These are phyloP conservation scores for Selaginella moellendorffii DNA, from an alignment of 75 land plant genomes.

Conservation along the genomic window DNA sequence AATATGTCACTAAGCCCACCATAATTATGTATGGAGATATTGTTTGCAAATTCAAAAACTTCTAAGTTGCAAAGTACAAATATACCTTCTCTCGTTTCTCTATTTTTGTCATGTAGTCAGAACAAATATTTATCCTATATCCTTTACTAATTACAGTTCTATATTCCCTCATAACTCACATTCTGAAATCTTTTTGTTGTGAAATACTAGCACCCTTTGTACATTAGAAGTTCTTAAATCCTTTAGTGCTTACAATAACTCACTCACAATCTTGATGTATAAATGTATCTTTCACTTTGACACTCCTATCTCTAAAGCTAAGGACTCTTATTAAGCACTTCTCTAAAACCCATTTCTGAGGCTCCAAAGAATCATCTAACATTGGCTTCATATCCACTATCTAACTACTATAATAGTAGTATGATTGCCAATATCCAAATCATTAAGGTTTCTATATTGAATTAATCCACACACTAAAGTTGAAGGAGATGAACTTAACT, in stretches of 20 bases:
- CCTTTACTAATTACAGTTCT: neutral
- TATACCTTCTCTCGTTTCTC: neutral
- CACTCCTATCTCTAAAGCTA: neutral
- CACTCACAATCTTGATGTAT: neutral
- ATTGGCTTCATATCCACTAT: neutral
- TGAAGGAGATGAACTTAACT: neutral
- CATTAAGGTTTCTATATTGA: neutral
- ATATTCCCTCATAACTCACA: neutral
- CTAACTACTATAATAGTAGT: neutral
- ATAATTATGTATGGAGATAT: neutral
- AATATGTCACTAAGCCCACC: neutral
- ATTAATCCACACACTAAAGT: neutral
- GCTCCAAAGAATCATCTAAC: neutral
- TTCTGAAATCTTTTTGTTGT: neutral
- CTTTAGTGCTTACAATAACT: neutral
- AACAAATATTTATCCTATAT: too few relatives aligned
- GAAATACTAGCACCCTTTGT: neutral
- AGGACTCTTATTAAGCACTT: neutral
- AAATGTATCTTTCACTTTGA: neutral
- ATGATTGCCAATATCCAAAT: neutral
- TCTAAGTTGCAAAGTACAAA: neutral
- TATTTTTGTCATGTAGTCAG: neutral
- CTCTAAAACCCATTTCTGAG: neutral
- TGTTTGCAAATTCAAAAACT: conserved; percentile 1
- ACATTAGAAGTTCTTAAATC: neutral